Base-by-base conservation (phyloP, 192 early-diverging fungal genomes). In the Mortierella antarctica region DNA sequence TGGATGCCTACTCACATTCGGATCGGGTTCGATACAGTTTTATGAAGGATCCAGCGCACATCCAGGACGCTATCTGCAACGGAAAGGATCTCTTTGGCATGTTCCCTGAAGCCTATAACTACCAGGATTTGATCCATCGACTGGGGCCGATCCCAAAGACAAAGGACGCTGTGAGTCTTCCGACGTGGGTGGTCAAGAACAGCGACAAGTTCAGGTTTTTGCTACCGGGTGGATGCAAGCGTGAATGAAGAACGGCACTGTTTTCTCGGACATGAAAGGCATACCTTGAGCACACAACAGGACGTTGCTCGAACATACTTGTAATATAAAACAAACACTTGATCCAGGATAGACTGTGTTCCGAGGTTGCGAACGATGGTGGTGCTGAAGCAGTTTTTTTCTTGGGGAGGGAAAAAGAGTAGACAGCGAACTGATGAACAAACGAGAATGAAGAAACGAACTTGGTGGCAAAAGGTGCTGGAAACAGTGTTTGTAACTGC, bases 41-140 rank as follows among this genome's bases (percentile, higher is more conserved):
- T 4, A 55, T 89, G 66, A 64, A 85, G 57, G 72, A 84, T 4
- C 55, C 58, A 0, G 54, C 65, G 1, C 63, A 79, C 15, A 88
- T 92, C 14, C 88, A 89, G 67, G 18, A 74, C 15, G 70, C 81
- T 0, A 86, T 92, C 31, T 91, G 91, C 56, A 81, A 85, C 9
- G 91, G 91, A 21, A 44, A 59, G n/a, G 91, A 92, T 65, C 86
- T 91, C n/a, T 92, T 88, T 85, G 88, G 83, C 18, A 88, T 91
- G 89, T 73, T 86, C 44, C 91, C 91, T 10, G 89, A 91, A 69
- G 86, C 85, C 0, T 89, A 87, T 53, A 78, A 77, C 11, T 92
- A 82, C 67, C 73, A 74, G 49, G 89, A 92, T 0, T 61, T 92
- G 65, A 63, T 88, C 17, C 73, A 44, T 2, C 88, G 87, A 48